Evolutionary conservation across 306 rosid species (phyloP).

Genomic region (Canavalia gladiata): DNA sequence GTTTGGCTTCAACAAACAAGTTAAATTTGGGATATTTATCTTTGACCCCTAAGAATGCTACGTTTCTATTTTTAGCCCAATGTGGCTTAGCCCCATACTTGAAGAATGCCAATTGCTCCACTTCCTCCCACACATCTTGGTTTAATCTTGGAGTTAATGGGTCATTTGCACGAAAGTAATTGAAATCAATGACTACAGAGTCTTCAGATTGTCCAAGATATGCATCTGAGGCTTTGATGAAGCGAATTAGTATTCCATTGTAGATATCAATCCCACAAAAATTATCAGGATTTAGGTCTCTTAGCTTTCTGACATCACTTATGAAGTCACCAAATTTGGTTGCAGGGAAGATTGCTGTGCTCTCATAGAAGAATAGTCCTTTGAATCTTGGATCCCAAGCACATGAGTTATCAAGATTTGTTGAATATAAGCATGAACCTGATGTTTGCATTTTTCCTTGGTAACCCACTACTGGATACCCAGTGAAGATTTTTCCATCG

Average conservation of each 20-base stretch:
- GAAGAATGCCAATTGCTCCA: conserved; percentile 79
- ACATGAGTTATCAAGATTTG: conserved; percentile 54
- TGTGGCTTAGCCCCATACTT: conserved; percentile 83
- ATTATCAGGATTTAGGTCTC: conserved; percentile 61
- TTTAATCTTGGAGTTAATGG: conserved; percentile 69
- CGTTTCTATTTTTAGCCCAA: conserved; percentile 81
- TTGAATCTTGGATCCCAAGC: conserved; percentile 88
- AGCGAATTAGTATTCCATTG: conserved; percentile 74
- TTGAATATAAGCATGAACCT: conserved; percentile 75
- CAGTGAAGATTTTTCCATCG: conserved; percentile 59
- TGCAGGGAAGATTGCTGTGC: conserved; percentile 71
- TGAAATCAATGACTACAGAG: conserved; percentile 78
- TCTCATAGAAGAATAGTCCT: conserved; percentile 76
- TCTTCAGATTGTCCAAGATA: conserved; percentile 78
- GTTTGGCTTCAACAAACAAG: conserved; percentile 57
- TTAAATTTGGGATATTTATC: conserved; percentile 56
- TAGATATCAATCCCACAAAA: conserved; percentile 77
- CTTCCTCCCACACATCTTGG: conserved; percentile 79
- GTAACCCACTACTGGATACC: conserved; percentile 78
- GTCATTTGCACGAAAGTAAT: conserved; percentile 67
- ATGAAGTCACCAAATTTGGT: conserved; percentile 58
- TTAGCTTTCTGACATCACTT: conserved; percentile 60
- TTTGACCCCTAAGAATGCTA: conserved; percentile 65
- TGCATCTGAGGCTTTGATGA: conserved; percentile 65
- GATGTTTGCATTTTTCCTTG: conserved; percentile 82